Base-by-base conservation (phyloP, 2,329 filamentous ascomycete species). In the Seiridium cupressi region DNA sequence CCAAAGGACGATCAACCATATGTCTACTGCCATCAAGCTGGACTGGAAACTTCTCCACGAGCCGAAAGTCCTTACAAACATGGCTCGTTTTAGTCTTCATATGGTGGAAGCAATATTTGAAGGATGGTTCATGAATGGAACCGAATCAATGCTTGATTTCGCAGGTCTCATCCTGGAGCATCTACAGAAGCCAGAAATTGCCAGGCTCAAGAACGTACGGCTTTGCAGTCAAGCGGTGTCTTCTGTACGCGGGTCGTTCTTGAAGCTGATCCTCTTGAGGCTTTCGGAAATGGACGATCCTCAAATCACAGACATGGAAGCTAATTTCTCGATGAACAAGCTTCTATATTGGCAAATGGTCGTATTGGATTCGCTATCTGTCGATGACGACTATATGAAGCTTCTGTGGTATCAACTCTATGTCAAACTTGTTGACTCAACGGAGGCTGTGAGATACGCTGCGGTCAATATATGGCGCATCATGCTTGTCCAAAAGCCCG, bases 321-420 rank as follows among this genome's bases (percentile, higher is more conserved):
- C 88, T 0, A 82, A 89, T 34, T 79, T 83, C 0, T 92, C 96
- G 60, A 85, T 99, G 74, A 84, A 91, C 61, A 94, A 93, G 70
- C 86, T 99, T 68, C 87, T 92, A 0, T 98, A 97, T 73, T 99
- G 95, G 95, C 95, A 98, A 72, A 93, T 92, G 26, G 91, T 97
- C 18, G 87, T 99, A 13, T 79, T 99, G 13, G 89, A 88, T 2
- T 87, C 89, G 3, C 86, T 95, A 13, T 89, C 91, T 3, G 81
- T 85, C 5, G 92, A 97, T 49, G 86, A 91, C n/a, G 88, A 92
- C 8, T 91, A 91, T 69, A 84, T 97, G 68, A 90, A 89, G 64
- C 82, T 97, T 40, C 85, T 98, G 47, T 97, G 93, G 81, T 98
- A 97, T 69, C 87, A 97, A 62, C 85, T 99, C 3, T 99, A 98